Percentiles rank a stretch among this genome's conserved stretches.
These are phyloP conservation scores for Asterella californica DNA, from an alignment of 225 moss, liverwort and hornwort genomes.

Conservation along the genomic window DNA sequence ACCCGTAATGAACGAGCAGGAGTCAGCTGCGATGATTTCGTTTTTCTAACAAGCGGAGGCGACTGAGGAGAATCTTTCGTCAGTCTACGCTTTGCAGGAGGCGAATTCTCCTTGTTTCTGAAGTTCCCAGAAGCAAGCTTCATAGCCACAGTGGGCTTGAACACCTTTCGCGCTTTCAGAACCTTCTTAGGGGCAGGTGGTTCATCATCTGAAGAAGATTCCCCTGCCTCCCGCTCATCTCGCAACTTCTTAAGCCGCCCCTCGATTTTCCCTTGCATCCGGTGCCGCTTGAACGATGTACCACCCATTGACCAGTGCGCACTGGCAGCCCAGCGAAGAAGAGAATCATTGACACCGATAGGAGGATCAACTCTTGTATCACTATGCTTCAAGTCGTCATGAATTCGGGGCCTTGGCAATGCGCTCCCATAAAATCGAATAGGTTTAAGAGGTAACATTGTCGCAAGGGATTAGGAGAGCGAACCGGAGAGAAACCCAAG, in stretches of 20 bases:
- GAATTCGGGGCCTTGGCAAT: constrained; percentile 72
- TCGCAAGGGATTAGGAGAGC: not conserved
- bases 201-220: constrained; percentile 3
- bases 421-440: constrained; percentile 62
- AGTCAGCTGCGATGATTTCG: not conserved
- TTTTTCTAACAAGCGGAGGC: not conserved
- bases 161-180: not conserved
- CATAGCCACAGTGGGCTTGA: not conserved
- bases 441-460: constrained; percentile 44
- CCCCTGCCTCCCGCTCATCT: constrained; percentile 55
- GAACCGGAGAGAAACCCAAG: no score
- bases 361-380: constrained; percentile 61
- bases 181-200: constrained; percentile 11
- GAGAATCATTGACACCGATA: constrained; percentile 44
- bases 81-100: constrained; percentile 15
- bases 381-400: constrained; percentile 46
- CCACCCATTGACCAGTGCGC: constrained; percentile 91
- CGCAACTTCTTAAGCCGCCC: constrained; percentile 72
- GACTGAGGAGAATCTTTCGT: constrained; percentile 3
- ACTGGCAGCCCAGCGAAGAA: constrained; percentile 62
- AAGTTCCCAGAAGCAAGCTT: not conserved
- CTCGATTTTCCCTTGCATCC: constrained; percentile 81
- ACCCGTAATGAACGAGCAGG: not conserved
- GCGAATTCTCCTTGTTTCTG: constrained; percentile 19
- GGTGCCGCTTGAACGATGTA: constrained; percentile 45